Evolutionary conservation across 2,329 filamentous ascomycete genomes (phyloP).

Genomic region (Lasiodiplodia sp.): DNA sequence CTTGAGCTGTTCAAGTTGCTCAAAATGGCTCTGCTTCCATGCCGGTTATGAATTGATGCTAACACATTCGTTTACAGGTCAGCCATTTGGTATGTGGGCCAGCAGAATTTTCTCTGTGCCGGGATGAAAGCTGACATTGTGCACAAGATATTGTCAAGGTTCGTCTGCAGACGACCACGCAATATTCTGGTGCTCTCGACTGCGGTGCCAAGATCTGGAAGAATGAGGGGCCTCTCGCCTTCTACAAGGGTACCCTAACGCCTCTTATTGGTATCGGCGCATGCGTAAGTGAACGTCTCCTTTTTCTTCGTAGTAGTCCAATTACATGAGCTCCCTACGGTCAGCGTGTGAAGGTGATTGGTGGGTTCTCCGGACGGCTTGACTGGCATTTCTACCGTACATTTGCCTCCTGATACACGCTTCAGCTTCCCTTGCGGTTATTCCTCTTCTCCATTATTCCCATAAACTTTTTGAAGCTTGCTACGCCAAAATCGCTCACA

Average conservation of each 20-base stretch:
- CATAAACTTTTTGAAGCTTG: not conserved
- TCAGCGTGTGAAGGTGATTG: too few relatives aligned
- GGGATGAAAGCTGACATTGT: conserved; percentile 33
- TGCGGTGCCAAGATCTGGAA: conserved; percentile 84
- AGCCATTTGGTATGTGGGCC: conserved; percentile 67
- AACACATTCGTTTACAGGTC: conserved; percentile 53
- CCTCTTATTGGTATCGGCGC: conserved; percentile 95
- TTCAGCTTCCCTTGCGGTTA: too few relatives aligned
- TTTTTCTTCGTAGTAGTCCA: not conserved
- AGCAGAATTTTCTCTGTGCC: conserved; percentile 12
- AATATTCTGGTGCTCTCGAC: conserved; percentile 80
- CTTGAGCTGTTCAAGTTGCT: not conserved
- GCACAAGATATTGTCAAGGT: conserved; percentile 91
- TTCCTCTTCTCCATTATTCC: not conserved
- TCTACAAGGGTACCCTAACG: conserved; percentile 98
- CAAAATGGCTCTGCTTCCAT: not conserved
- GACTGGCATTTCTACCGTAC: too few relatives aligned
- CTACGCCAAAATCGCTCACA: not conserved
- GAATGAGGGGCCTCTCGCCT: conserved; percentile 86
- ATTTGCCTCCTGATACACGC: too few relatives aligned
- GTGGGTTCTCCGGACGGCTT: too few relatives aligned
- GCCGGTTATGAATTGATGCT: not conserved
- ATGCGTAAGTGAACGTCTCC: conserved; percentile 66
- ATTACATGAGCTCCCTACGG: too few relatives aligned
- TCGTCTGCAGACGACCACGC: conserved; percentile 85